These are phyloP conservation scores for Bruguiera sexangula DNA, from an alignment of 345 rosid species.

Conservation along the genomic window DNA sequence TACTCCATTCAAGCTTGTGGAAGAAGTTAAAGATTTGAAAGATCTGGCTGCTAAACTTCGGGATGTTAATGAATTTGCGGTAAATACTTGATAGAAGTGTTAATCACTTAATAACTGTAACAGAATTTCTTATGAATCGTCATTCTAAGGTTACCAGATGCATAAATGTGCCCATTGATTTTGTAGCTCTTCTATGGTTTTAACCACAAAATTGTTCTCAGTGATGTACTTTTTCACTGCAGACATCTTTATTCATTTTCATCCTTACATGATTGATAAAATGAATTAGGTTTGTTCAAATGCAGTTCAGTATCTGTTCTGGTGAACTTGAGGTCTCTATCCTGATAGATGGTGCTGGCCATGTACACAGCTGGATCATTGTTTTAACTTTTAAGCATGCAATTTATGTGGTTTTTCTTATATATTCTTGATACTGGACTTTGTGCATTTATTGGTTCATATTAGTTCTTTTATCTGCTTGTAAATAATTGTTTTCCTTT, in stretches of 20 bases:
- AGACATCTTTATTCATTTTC: not conserved
- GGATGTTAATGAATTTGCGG: slow-evolving; percentile 73
- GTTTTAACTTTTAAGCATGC: no score
- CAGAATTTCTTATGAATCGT: not conserved
- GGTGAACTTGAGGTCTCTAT: not conserved
- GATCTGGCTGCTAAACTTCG: slow-evolving; percentile 65
- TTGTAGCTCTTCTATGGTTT: not conserved
- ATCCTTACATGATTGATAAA: not conserved
- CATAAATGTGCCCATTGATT: not conserved
- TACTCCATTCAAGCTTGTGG: slow-evolving; percentile 71
- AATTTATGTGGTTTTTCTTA: no score
- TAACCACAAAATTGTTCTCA: not conserved
- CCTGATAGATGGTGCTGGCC: not conserved
- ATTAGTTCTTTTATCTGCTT: no score
- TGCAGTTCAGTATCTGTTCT: not conserved
- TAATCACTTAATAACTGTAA: not conserved
- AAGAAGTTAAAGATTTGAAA: slow-evolving; percentile 74
- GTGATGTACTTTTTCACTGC: not conserved
- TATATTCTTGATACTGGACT: no score
- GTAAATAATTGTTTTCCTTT: no score
- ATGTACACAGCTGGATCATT: no score
- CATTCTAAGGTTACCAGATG: not conserved
- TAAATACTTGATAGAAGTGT: slow-evolving; percentile 29
- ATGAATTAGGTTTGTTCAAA: not conserved
- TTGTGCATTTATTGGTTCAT: no score